Conservation (phyloP, 169 alveolate species). For the Perkinsus olseni region DNA sequence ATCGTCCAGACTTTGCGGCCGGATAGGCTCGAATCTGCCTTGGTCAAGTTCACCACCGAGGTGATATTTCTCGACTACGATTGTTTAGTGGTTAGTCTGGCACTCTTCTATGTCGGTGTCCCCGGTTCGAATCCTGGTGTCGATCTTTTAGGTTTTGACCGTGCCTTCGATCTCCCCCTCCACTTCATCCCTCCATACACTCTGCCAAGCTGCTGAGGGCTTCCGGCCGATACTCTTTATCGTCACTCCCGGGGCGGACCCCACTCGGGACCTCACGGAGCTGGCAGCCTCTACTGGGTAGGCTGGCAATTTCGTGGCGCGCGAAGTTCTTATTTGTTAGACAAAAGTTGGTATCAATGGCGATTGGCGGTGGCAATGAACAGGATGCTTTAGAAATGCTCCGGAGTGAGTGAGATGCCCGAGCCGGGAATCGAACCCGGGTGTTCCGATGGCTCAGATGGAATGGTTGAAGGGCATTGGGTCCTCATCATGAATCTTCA, state of each 20-base stretch:
- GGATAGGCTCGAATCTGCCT: slow-evolving; percentile 75
- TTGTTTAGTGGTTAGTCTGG: background rate
- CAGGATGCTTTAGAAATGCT: slow-evolving; percentile 59
- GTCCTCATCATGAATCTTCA: slow-evolving; percentile 77
- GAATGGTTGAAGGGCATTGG: slow-evolving; percentile 81
- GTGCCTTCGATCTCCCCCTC: slow-evolving; percentile 61
- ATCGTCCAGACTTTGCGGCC: slow-evolving; percentile 77
- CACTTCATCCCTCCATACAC: slow-evolving; percentile 53
- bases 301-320: background rate
- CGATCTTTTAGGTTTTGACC: slow-evolving; percentile 36
- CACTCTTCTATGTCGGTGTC: background rate
- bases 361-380: slow-evolving; percentile 85
- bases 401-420: background rate
- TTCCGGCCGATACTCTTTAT: slow-evolving; percentile 67
- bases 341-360: slow-evolving; percentile 28
- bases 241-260: slow-evolving; percentile 83
- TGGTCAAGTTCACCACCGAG: slow-evolving; percentile 62
- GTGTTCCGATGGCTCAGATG: slow-evolving; percentile 10
- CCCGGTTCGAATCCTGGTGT: background rate
- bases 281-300: slow-evolving; percentile 55
- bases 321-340: background rate
- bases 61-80: background rate
- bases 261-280: slow-evolving; percentile 77
- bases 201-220: slow-evolving; percentile 50
- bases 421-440: background rate